Conservation (phyloP, 371 early-diverging fungal genomes). For the Smittium culicis region DNA sequence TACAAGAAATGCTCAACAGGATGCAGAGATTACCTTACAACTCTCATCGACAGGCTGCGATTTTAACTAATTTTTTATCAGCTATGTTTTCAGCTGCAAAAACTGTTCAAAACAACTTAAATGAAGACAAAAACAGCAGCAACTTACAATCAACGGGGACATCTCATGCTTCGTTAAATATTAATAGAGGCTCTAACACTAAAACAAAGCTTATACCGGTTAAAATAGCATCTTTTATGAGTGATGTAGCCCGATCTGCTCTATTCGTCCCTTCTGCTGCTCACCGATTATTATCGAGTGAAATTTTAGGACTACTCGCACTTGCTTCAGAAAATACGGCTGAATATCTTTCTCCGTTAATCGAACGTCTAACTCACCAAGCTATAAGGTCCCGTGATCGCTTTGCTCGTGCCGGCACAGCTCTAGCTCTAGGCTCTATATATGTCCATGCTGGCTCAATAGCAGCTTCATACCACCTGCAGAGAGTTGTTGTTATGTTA, state of each 20-base stretch:
- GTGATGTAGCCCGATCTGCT: slow-evolving; percentile 36
- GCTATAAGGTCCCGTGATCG: slow-evolving; percentile 87
- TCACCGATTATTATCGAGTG: slow-evolving; percentile 62
- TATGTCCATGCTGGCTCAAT: slow-evolving; percentile 80
- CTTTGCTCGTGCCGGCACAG: slow-evolving; percentile 80
- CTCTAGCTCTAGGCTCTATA: slow-evolving; percentile 78
- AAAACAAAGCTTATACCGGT: slow-evolving; percentile 8
- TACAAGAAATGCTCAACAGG: slow-evolving; percentile 57
- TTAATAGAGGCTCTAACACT: not conserved
- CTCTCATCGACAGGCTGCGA: slow-evolving; percentile 57
- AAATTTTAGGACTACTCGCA: slow-evolving; percentile 68
- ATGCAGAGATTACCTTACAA: slow-evolving; percentile 49
- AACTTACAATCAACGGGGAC: not conserved
- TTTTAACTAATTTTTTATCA: slow-evolving; percentile 62
- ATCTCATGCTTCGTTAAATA: not conserved
- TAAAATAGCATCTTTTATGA: slow-evolving; percentile 22
- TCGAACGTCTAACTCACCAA: slow-evolving; percentile 68
- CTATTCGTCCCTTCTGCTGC: slow-evolving; percentile 54
- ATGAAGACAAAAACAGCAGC: not conserved
- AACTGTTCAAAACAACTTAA: not conserved
- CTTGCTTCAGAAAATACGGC: slow-evolving; percentile 50
- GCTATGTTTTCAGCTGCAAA: slow-evolving; percentile 32
- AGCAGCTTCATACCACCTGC: slow-evolving; percentile 68
- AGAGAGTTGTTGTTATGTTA: slow-evolving; percentile 76
- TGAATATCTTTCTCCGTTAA: slow-evolving; percentile 55